These are phyloP conservation scores for Ananas comosus DNA, from an alignment of 176 grass and related monocot genomes.

Conservation along the genomic window DNA sequence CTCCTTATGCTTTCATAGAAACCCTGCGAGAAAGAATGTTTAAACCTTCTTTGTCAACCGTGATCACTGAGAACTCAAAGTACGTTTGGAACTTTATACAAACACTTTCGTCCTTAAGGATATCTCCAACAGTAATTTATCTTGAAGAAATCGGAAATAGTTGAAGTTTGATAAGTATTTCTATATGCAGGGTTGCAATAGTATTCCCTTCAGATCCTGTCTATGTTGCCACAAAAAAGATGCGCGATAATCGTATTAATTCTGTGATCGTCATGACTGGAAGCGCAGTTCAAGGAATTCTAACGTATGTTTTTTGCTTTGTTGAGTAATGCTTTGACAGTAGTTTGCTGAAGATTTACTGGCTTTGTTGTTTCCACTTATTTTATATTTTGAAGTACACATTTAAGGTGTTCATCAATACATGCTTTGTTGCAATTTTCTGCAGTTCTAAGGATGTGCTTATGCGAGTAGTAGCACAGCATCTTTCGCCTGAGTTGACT, in stretches of 20 bases:
- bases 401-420: background rate
- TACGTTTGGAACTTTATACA: conserved; percentile 19
- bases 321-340: background rate
- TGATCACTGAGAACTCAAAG: conserved; percentile 66
- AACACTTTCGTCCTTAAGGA: conserved; percentile 14
- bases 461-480: conserved; percentile 89
- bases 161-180: background rate
- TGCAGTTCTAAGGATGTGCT: conserved; percentile 95
- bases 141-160: background rate
- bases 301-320: conserved; percentile 48
- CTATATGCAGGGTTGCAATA: conserved; percentile 62
- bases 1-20: conserved; percentile 78
- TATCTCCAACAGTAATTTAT: background rate
- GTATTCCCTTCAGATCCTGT: conserved; percentile 87
- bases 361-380: background rate
- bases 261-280: conserved; percentile 69
- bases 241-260: conserved; percentile 78
- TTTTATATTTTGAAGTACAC: background rate
- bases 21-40: conserved; percentile 91
- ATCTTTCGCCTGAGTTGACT: conserved; percentile 88
- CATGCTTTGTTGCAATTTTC: background rate
- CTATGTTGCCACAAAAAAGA: conserved; percentile 74
- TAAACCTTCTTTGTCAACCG: conserved; percentile 81
- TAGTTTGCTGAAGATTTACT: background rate
- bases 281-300: conserved; percentile 78